phyloP scores from a whole-genome alignment of 2,329 filamentous ascomycete species.

The Scedosporium aurantiacum region DNA sequence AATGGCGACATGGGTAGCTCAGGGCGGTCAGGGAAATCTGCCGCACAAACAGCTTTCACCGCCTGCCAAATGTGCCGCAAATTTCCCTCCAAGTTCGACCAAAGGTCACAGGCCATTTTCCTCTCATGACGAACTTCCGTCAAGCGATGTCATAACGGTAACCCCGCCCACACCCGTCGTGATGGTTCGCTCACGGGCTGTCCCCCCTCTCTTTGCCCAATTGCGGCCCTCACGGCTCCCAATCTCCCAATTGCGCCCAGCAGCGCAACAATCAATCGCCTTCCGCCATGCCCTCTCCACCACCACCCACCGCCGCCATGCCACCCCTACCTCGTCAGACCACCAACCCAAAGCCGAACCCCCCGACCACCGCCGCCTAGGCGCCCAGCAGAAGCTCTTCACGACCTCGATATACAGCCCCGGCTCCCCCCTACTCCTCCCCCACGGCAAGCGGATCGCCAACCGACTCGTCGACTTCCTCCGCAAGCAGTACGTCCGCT shows the following conservation, averaged over 20 bases:
- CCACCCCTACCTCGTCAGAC: not conserved
- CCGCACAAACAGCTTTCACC: too few species aligned
- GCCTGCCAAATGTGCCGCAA: too few species aligned
- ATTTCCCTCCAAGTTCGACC: not conserved
- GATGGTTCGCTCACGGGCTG: not conserved
- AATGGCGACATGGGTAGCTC: too few species aligned
- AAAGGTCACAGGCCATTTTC: not conserved
- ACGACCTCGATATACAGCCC: conserved; percentile 70
- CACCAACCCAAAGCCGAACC: conserved; percentile 11
- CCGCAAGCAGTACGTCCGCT: conserved; percentile 70
- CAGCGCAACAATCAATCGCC: not conserved
- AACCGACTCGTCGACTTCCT: conserved; percentile 75
- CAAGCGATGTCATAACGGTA: conserved; percentile 5
- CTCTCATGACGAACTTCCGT: not conserved
- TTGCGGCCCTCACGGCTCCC: not conserved
- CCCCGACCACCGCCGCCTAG: conserved; percentile 50
- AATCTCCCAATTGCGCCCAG: not conserved
- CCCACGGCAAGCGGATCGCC: conserved; percentile 71
- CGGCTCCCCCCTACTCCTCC: conserved; percentile 74
- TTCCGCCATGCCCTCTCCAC: not conserved
- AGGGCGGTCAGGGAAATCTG: too few species aligned
- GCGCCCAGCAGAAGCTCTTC: conserved; percentile 62
- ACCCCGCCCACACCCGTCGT: not conserved
- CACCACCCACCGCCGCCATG: not conserved
- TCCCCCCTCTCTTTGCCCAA: not conserved